Base-by-base conservation (phyloP, 1,139 yeast genomes). In the Nakaseomyces nivariensis region DNA sequence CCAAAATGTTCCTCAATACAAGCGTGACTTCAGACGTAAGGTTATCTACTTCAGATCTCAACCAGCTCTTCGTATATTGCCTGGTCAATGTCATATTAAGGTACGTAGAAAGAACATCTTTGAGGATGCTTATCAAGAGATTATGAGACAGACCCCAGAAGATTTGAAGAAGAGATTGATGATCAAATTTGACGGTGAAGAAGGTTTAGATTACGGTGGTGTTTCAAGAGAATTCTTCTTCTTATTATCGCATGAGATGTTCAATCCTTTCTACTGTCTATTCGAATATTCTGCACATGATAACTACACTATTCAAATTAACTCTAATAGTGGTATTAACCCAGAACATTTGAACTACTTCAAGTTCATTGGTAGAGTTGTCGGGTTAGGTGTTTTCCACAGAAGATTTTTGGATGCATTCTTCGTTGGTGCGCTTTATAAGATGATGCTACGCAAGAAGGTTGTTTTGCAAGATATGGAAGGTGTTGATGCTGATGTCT, bases 141-240 rank as follows among this genome's bases (percentile, higher is more conserved):
- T 94, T 50, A 92, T 92, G 98, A 83, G 98, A 68, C 98, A 94
- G 73, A 82, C 97, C 1, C 97, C 98, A 13, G 96, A 89, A 69
- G 99, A 92, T 66, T 78, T 92, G 71, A 94, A 92, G 78, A 94
- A 92, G 76, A 79, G 98, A 66, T 74, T 92, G 55, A 92, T 92
- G 98, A 94, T 92, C 68, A 90, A 92, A 68, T 92, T 94, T 63
- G 98, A 92, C 60, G 98, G 98, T 54, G 99, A 92, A 74, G 98
- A 92, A 75, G 99, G 98, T 69, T 78, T 94, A 60, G 99, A 92
- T 74, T 92, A 92, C 67, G 98, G 98, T 77, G 99, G 99, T 67
- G 97, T 92, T 57, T 88, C 97, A 31, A 80, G 98, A 73, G 99
- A 92, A 70, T 92, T 88, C 70, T 92, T 94, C 82, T 92, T 89